Evolutionary conservation across 2,329 filamentous ascomycete genomes (phyloP).

Genomic region (Aspergillus bombycis): DNA sequence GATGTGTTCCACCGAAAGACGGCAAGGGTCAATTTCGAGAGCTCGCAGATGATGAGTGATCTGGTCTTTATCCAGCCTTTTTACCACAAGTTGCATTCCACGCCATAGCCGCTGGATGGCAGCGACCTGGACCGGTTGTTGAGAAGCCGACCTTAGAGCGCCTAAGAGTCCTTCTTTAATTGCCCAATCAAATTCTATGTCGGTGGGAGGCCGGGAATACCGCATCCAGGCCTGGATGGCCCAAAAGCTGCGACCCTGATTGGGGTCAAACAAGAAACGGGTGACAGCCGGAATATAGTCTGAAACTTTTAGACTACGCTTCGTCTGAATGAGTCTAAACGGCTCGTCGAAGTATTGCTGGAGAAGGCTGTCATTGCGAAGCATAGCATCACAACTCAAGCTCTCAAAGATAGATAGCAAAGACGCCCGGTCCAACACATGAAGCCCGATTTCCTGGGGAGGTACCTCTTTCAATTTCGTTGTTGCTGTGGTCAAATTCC

Average conservation of each 20-base stretch:
- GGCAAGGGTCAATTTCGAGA: constrained; percentile 71
- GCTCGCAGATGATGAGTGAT: constrained; percentile 78
- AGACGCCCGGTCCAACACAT: constrained; percentile 59
- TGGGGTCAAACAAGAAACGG: constrained; percentile 77
- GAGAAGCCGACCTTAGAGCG: constrained; percentile 66
- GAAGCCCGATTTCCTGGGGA: constrained; percentile 54
- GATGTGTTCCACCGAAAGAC: constrained; percentile 67
- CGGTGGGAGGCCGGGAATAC: constrained; percentile 65
- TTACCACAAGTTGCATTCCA: constrained; percentile 74
- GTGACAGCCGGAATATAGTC: constrained; percentile 80
- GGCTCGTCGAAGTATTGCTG: constrained; percentile 74
- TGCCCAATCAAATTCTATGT: constrained; percentile 83
- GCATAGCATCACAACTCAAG: constrained; percentile 79
- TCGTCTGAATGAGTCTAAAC: constrained; percentile 78
- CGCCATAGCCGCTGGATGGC: constrained; percentile 77
- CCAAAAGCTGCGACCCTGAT: constrained; percentile 67
- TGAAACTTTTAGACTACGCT: constrained; percentile 75
- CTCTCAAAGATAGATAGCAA: constrained; percentile 86
- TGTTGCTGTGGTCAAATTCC: constrained; percentile 61
- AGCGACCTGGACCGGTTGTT: constrained; percentile 54
- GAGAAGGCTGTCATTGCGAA: constrained; percentile 60
- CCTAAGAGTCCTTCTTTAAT: constrained; percentile 72
- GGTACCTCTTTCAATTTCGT: constrained; percentile 56
- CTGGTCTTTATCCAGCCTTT: constrained; percentile 70
- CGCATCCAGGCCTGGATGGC: constrained; percentile 70